A percentile compares a stretch with the other conserved stretches of the same genome.
Evolutionary conservation across 768 basidiomycete genomes (phyloP).

Genomic region (Hemileccinum impolitum): DNA sequence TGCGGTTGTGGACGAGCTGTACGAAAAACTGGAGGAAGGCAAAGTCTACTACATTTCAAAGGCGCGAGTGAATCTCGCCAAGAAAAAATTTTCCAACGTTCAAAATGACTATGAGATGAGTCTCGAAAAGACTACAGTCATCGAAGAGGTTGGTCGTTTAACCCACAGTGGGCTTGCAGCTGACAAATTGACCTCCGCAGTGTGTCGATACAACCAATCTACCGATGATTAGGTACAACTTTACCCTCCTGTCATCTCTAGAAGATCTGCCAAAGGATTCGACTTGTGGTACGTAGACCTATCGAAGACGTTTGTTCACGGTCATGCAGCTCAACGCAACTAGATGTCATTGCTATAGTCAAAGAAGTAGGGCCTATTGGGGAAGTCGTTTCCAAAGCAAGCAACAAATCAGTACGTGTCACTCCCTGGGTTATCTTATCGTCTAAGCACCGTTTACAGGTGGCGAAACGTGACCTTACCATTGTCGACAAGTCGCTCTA

Average conservation of each 20-base stretch:
- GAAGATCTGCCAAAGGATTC: constrained; percentile 70
- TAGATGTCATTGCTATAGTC: constrained; percentile 87
- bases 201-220: constrained; percentile 74
- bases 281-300: constrained; percentile 63
- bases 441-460: constrained; percentile 38
- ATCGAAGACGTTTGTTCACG: not conserved
- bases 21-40: constrained; percentile 82
- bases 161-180: not conserved
- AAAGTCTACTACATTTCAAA: constrained; percentile 92
- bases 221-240: constrained; percentile 83
- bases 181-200: constrained; percentile 38
- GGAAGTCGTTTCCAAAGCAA: constrained; percentile 74
- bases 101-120: constrained; percentile 90
- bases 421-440: not conserved
- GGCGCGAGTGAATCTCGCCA: constrained; percentile 90
- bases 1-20: constrained; percentile 74
- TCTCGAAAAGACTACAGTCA: constrained; percentile 78
- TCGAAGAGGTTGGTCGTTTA: constrained; percentile 65
- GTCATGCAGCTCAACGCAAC: not conserved
- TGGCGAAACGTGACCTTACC: constrained; percentile 85
- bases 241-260: constrained; percentile 62
- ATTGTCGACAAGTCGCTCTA: constrained; percentile 82
- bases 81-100: constrained; percentile 92
- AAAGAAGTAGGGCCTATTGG: constrained; percentile 69
- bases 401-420: constrained; percentile 50